phyloP scores from a whole-genome alignment of 441 rosid species.

The Raphanus hybrid region DNA sequence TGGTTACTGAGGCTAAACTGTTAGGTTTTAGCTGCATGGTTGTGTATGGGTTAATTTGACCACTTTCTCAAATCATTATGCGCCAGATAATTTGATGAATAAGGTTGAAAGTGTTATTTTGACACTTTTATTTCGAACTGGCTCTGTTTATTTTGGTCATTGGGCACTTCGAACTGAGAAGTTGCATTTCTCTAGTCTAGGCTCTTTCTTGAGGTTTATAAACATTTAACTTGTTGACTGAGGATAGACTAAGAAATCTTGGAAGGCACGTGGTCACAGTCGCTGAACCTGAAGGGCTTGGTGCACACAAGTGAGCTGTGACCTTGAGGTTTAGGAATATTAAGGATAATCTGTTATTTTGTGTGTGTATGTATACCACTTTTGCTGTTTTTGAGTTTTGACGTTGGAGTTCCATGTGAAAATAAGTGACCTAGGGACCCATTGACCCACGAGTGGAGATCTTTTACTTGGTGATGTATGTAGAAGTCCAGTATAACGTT shows the following conservation, averaged over 20 bases:
- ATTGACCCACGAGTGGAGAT: neutral
- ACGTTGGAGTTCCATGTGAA: neutral
- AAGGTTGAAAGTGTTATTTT: neutral
- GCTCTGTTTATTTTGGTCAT: neutral
- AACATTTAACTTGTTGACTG: neutral
- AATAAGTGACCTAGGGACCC: conserved; percentile 4
- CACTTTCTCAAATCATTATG: neutral
- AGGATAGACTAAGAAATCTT: neutral
- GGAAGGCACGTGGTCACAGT: neutral
- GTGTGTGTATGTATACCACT: no score
- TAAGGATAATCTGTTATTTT: neutral
- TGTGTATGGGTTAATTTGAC: neutral
- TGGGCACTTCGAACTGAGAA: neutral
- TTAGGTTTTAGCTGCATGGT: neutral
- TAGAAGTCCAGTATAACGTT: conserved; percentile 24
- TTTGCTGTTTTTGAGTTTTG: neutral
- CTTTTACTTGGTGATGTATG: conserved; percentile 3
- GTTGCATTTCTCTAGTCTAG: neutral
- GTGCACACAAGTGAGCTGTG: neutral
- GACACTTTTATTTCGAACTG: neutral
- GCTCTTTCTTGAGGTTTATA: neutral
- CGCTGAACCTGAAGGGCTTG: neutral
- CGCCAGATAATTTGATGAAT: neutral
- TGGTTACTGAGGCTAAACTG: no score
- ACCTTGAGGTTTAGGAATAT: neutral